phyloP scores from a whole-genome alignment of 2,329 filamentous ascomycete species.

The Alternaria arbusti region DNA sequence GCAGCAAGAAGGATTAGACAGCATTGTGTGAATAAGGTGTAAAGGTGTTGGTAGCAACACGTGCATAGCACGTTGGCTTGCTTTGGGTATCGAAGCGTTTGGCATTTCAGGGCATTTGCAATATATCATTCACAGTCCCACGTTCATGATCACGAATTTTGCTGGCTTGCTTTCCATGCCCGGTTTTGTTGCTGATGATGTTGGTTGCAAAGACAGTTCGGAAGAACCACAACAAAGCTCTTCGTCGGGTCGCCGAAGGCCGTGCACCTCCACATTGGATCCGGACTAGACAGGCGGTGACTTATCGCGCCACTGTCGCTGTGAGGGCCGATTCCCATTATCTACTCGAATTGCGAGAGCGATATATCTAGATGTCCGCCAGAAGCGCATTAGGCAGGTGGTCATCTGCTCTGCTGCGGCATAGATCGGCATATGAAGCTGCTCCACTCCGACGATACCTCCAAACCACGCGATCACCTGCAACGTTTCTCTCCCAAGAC shows the following conservation, averaged over 20 bases:
- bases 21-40: constrained; percentile 4
- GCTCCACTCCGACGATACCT: constrained; percentile 18
- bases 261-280: constrained; percentile 4
- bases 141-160: too few species aligned
- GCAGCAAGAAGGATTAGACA: constrained; percentile 39
- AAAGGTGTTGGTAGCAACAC: constrained; percentile 13
- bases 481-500: background rate
- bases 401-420: constrained; percentile 11
- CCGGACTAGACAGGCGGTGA: background rate
- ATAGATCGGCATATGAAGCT: constrained; percentile 22
- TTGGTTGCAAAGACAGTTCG: background rate
- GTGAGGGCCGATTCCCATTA: background rate
- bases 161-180: background rate
- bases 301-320: background rate
- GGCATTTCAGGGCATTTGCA: constrained; percentile 12
- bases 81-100: constrained; percentile 16
- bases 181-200: background rate
- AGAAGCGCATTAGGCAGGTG: constrained; percentile 18
- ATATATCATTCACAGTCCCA: constrained; percentile 1
- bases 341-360: background rate
- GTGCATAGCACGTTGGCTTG: constrained; percentile 5
- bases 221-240: background rate
- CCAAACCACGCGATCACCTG: constrained; percentile 8
- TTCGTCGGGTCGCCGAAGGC: constrained; percentile 4
- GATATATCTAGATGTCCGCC: constrained; percentile 6